Evolutionary conservation across 1,284 basidiomycete genomes (phyloP).

Genomic region (Exobasidium rhododendri): DNA sequence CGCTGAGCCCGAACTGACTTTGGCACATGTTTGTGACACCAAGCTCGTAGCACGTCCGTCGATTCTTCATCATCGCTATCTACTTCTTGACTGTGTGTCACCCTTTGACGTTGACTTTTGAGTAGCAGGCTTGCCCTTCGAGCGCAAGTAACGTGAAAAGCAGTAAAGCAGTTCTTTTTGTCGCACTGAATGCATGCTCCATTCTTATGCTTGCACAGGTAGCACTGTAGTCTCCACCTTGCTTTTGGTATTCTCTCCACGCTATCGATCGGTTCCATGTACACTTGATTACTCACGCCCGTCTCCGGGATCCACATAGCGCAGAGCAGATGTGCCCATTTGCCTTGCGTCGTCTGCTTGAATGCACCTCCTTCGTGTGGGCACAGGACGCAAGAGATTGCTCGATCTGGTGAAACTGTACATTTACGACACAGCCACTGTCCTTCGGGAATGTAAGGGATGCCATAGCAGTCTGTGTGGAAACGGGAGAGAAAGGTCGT

Average conservation of each 20-base stretch:
- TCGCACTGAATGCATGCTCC: constrained; percentile 98
- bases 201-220: constrained; percentile 72
- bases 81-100: constrained; percentile 29
- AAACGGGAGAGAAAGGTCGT: background rate
- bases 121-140: constrained; percentile 57
- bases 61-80: constrained; percentile 31
- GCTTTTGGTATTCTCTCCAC: constrained; percentile 83
- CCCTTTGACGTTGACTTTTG: constrained; percentile 33
- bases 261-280: constrained; percentile 97
- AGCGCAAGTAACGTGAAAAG: constrained; percentile 94
- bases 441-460: constrained; percentile 98
- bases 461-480: constrained; percentile 86
- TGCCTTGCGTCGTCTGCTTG: constrained; percentile 88
- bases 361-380: constrained; percentile 97
- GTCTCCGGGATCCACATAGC: constrained; percentile 98
- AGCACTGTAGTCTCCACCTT: constrained; percentile 86
- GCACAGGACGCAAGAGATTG: constrained; percentile 88
- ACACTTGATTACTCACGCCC: constrained; percentile 86
- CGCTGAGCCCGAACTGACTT: constrained; percentile 16
- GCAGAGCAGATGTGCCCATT: constrained; percentile 95
- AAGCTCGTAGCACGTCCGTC: constrained; percentile 32
- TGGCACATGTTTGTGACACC: constrained; percentile 50
- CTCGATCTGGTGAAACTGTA: constrained; percentile 92
- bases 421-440: constrained; percentile 99
- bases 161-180: constrained; percentile 82